Evolutionary conservation across 768 basidiomycete genomes (phyloP), one percentile per base, ranked within the genome.

Genomic region (Coprinopsis sp.): DNA sequence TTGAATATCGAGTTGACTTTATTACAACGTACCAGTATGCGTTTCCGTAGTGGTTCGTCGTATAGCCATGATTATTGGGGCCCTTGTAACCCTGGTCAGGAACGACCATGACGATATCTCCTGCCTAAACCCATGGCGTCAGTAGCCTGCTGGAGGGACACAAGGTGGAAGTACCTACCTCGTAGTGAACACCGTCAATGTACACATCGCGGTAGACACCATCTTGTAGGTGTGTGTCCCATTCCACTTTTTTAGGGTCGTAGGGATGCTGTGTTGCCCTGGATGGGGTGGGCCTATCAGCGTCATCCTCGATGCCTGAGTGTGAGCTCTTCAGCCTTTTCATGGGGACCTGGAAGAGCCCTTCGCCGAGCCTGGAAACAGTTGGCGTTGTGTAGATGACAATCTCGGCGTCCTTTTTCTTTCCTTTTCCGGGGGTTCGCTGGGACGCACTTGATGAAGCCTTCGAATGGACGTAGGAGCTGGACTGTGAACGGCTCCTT

Each of bases 31-130:
- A 85, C 87, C 87, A 89, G 34, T 71, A 69, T 13, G 59, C 63
- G 48, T 84, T 81, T 18, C 76, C 82, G 30, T 80, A 72, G 3
- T 62, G 59, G 50, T 87, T 87, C 0, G 60, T 51, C 6, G 79
- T 81, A 38, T 71, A 69, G 2, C 78, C 67, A 13, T 76, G 73
- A 54, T 69, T 71, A 38, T 64, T 63, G 14, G 68, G 58, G 47
- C 46, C 59, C 46, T 79, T 63, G 27, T 64, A 64, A 45, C 82
- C 79, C 25, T 66, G 51, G 1, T 82, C 84, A 10, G 77, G 77
- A 50, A 73, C 69, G 2, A 86, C 79, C 70, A 84, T 78, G 0
- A 86, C 76, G 38, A 73, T 59, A 49, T 87, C 82, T 10, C 83
- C 82, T 33, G 72, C 64, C 85, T 87, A n/a, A 27, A 34, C 13